Evolutionary conservation across 768 basidiomycete genomes (phyloP), one percentile per base, ranked within the genome.

Genomic region (Trametes elegans): DNA sequence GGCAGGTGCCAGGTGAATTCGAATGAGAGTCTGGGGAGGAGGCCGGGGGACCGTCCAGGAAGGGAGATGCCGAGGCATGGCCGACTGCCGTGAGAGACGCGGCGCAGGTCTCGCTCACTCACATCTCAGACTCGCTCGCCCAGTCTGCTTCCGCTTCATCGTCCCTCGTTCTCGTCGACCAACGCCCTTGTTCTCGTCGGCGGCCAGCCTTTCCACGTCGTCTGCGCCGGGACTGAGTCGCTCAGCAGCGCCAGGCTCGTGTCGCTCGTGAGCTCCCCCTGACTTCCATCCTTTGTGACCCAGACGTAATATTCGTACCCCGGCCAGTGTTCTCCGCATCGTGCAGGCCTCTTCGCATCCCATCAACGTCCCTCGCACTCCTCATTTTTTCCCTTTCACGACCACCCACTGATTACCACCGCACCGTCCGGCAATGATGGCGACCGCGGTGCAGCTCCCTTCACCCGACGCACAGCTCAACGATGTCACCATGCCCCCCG

Each of bases 361-460:
- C 59, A 45, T 54, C 57, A 49, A 18, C 46, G 35, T 40, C 38
- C 49, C 27, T 48, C 44, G 46, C 44, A 48, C 38, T 26, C 53
- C 31, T 53, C 47, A 18, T n/a, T n/a, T 35, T 35, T 39, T 26
- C 42, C 32, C 46, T 47, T 48, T 41, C 41, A 41, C 32, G 40
- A 14, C 53, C 18, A 23, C 40, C 32, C 46, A 7, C 40, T 26
- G 14, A 9, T 27, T 19, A 28, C 38, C 26, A 19, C 5, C 41
- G 41, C 39, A 28, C 28, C 34, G 34, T 40, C 34, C 36, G 53
- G 24, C 28, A 10, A 44, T 19, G 31, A 69, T 69, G 68, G 65
- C 68, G 42, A 61, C 68, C 36, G 58, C 60, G 35, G 56, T 64
- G 21, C 60, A 66, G 18, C 54, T 61, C 14, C 58, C 63, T 16